Percentiles rank a stretch among this genome's conserved stretches.
Evolutionary conservation across 495 filamentous ascomycete species (phyloP).

Genomic region (Cenococcum geophilum): DNA sequence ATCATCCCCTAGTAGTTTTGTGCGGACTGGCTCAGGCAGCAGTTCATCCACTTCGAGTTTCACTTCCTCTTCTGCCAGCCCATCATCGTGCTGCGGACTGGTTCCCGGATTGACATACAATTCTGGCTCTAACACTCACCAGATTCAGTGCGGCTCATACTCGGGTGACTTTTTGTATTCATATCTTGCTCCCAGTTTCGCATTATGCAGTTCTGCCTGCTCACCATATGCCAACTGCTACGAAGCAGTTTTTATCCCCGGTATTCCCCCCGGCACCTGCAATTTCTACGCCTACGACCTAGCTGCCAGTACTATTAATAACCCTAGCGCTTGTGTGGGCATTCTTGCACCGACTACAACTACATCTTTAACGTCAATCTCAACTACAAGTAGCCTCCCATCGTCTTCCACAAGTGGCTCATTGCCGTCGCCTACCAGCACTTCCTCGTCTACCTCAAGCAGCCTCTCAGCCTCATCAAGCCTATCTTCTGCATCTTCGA

Average conservation of each 20-base stretch:
- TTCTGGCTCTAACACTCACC: neutral
- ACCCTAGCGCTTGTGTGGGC: neutral
- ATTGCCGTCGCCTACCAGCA: too few species aligned
- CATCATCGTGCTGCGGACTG: neutral
- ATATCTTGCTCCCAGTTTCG: too few species aligned
- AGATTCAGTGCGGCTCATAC: neutral
- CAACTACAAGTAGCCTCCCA: neutral
- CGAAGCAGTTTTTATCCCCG: too few species aligned
- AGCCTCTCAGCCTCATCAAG: neutral
- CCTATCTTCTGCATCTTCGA: neutral
- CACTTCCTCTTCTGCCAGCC: neutral
- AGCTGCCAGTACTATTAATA: neutral
- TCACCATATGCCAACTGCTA: too few species aligned
- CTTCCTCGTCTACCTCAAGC: too few species aligned
- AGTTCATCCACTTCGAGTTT: neutral
- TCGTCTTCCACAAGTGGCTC: too few species aligned
- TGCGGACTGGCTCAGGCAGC: neutral
- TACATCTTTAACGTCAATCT: neutral
- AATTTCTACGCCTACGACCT: too few species aligned
- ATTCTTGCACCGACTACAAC: neutral
- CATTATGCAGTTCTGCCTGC: too few species aligned
- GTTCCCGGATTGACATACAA: neutral
- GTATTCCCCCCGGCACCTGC: too few species aligned
- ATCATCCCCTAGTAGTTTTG: neutral
- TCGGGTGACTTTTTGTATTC: too few species aligned